Evolutionary conservation across 345 rosid genomes (phyloP).

Genomic region (Acer yangbiense): DNA sequence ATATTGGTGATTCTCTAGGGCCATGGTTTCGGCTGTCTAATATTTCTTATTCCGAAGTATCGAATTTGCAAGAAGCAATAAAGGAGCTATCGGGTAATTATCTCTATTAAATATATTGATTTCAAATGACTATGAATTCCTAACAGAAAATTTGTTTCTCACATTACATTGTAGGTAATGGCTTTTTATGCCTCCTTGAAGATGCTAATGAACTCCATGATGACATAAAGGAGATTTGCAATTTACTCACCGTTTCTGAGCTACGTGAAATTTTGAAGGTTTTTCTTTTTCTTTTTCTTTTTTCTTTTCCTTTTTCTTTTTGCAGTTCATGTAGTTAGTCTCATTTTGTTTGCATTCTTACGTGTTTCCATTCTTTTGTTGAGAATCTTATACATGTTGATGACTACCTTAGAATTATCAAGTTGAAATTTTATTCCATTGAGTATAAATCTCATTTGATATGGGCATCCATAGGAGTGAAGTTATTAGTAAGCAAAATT

Average conservation of each 20-base stretch:
- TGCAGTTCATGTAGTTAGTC: background rate
- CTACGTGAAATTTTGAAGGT: conserved; percentile 83
- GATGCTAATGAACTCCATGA: conserved; percentile 40
- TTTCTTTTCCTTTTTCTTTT: too few species aligned
- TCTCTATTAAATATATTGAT: background rate
- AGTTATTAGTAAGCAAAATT: background rate
- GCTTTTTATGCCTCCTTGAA: conserved; percentile 47
- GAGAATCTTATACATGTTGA: background rate
- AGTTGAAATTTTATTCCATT: background rate
- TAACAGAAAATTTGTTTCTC: conserved; percentile 21
- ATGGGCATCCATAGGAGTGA: background rate
- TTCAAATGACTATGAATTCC: conserved; percentile 3
- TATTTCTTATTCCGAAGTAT: conserved; percentile 69
- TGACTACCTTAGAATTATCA: background rate
- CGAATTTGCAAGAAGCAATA: conserved; percentile 54
- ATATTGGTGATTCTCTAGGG: conserved; percentile 41
- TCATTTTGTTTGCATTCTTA: background rate
- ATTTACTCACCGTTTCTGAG: conserved; percentile 62
- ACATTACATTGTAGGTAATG: conserved; percentile 48
- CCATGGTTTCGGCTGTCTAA: conserved; percentile 86
- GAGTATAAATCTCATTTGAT: background rate
- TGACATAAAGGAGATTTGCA: conserved; percentile 52
- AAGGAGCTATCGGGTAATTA: conserved; percentile 63
- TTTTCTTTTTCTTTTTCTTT: conserved; percentile 4
- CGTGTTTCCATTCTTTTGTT: background rate